These are phyloP conservation scores for Trifolium repens DNA, from an alignment of 306 rosid genomes.

Conservation along the genomic window DNA sequence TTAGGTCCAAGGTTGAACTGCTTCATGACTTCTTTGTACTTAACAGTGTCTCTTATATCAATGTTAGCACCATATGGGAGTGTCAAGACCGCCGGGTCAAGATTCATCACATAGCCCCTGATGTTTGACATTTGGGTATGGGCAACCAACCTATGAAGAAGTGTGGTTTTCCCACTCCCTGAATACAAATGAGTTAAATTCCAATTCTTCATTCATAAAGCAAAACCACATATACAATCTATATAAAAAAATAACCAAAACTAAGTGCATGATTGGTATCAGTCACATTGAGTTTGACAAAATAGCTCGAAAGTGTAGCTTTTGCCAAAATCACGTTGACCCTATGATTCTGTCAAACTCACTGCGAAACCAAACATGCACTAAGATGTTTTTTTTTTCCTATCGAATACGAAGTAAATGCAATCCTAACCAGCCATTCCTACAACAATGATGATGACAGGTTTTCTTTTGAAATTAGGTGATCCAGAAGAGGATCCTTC, in stretches of 20 bases:
- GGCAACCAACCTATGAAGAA: constrained; percentile 77
- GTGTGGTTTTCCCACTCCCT: constrained; percentile 96
- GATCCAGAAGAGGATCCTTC: constrained; percentile 65
- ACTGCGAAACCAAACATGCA: background rate
- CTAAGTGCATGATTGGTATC: background rate
- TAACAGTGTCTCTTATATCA: constrained; percentile 92
- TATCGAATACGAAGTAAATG: background rate
- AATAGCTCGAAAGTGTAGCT: too few relatives aligned
- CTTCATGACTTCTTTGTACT: constrained; percentile 94
- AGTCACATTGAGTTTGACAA: too few relatives aligned
- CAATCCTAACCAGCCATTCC: constrained; percentile 82
- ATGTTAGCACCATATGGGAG: constrained; percentile 82
- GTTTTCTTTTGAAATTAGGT: constrained; percentile 68
- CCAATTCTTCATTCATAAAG: constrained; percentile 3
- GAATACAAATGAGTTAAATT: constrained; percentile 38
- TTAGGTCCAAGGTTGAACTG: constrained; percentile 97
- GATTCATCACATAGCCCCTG: constrained; percentile 84
- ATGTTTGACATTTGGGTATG: constrained; percentile 62
- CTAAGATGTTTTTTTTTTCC: too few relatives aligned
- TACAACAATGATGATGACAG: constrained; percentile 80
- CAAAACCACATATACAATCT: background rate
- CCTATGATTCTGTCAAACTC: too few relatives aligned
- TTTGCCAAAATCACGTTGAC: too few relatives aligned
- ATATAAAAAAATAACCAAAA: background rate
- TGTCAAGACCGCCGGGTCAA: constrained; percentile 90